phyloP scores from a whole-genome alignment of 495 filamentous ascomycete genomes.

The Penicillium crystallinum region DNA sequence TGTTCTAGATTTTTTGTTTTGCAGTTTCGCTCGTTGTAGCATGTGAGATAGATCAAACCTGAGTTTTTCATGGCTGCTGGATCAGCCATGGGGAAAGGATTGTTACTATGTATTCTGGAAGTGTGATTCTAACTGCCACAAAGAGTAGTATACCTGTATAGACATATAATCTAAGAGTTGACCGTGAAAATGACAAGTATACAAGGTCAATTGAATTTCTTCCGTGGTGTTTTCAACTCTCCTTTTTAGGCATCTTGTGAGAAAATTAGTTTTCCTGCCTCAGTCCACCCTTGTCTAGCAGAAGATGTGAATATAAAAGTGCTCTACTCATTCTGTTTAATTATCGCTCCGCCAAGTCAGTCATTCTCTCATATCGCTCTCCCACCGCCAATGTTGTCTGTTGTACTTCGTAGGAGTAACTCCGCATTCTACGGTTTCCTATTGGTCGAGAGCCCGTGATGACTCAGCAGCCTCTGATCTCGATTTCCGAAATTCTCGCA shows the following conservation, averaged over 20 bases:
- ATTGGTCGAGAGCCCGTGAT: conserved; percentile 1
- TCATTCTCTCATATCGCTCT: not conserved
- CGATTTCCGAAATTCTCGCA: conserved; percentile 6
- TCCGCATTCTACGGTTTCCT: conserved; percentile 4
- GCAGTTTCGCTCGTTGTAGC: conserved; percentile 5
- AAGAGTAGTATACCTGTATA: not conserved
- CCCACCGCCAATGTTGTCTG: not conserved
- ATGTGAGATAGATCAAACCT: conserved; percentile 12
- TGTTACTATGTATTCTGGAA: not conserved
- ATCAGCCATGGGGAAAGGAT: conserved; percentile 11
- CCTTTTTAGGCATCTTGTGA: not conserved
- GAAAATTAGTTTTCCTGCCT: not conserved
- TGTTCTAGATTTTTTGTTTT: conserved; percentile 14
- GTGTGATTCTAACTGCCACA: not conserved
- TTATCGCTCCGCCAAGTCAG: too few species aligned
- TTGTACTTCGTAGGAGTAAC: not conserved
- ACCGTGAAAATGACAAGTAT: not conserved
- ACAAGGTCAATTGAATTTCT: not conserved
- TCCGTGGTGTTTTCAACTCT: not conserved
- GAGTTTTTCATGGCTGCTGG: conserved; percentile 16
- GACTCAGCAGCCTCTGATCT: conserved; percentile 3
- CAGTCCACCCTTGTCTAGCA: not conserved
- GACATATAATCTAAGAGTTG: not conserved
- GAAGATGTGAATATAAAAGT: not conserved
- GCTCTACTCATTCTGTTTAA: too few species aligned